These are phyloP conservation scores for Saturnispora halmiae DNA, from an alignment of 805 yeast species.

Conservation along the genomic window DNA sequence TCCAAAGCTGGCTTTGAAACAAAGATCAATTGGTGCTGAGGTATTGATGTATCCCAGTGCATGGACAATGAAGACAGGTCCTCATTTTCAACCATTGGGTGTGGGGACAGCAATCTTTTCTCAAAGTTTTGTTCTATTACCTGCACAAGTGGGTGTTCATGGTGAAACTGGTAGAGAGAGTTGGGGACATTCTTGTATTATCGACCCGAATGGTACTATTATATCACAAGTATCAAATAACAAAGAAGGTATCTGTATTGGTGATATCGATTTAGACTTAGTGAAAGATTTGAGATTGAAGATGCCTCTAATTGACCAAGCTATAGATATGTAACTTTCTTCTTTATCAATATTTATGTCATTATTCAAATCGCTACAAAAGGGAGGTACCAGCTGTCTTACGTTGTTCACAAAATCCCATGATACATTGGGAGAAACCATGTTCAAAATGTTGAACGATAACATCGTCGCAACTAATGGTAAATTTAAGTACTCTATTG, in stretches of 20 bases:
- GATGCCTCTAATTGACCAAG: slow-evolving; percentile 73
- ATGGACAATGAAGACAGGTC: slow-evolving; percentile 87
- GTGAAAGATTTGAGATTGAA: slow-evolving; percentile 46
- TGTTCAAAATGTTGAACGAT: neutral
- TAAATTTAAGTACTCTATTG: slow-evolving; percentile 21
- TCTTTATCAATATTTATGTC: slow-evolving; percentile 29
- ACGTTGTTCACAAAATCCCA: neutral
- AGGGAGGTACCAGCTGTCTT: slow-evolving; percentile 21
- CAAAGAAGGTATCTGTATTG: slow-evolving; percentile 36
- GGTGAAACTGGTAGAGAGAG: slow-evolving; percentile 46
- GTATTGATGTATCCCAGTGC: slow-evolving; percentile 83
- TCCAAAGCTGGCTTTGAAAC: slow-evolving; percentile 65
- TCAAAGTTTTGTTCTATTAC: slow-evolving; percentile 79
- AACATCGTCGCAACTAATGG: slow-evolving; percentile 19
- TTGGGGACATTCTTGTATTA: slow-evolving; percentile 77
- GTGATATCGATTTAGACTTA: slow-evolving; percentile 52
- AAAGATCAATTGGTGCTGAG: slow-evolving; percentile 65
- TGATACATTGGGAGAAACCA: neutral
- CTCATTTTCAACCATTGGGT: slow-evolving; percentile 81
- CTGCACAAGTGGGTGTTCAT: slow-evolving; percentile 81
- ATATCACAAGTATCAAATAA: slow-evolving; percentile 48
- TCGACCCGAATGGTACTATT: slow-evolving; percentile 89
- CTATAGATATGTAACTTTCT: slow-evolving; percentile 44
- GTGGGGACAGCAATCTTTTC: slow-evolving; percentile 81
- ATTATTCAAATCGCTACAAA: slow-evolving; percentile 38